Evolutionary conservation across 352 stramenopile species (phyloP).

Genomic region (Globisporangium viniferum): DNA sequence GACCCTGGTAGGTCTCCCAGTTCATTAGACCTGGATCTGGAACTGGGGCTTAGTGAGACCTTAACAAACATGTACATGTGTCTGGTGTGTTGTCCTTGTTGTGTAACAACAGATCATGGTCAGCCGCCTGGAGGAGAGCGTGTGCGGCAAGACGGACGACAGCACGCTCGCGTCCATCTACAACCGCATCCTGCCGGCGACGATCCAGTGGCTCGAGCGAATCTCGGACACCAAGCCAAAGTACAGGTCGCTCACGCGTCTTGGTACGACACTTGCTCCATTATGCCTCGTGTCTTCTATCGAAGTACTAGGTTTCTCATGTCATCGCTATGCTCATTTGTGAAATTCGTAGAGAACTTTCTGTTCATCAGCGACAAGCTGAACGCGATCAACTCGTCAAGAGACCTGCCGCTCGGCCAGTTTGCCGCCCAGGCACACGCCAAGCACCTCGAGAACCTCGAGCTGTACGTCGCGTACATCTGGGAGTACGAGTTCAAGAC

Average conservation of each 20-base stretch:
- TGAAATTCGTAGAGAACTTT: constrained; percentile 52
- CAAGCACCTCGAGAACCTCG: constrained; percentile 40
- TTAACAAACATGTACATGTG: not conserved
- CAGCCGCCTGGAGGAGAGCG: constrained; percentile 55
- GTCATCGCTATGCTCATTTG: not conserved
- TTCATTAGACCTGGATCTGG: not conserved
- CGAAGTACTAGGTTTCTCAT: no score
- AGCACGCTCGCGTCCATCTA: constrained; percentile 62
- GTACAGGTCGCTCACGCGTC: constrained; percentile 53
- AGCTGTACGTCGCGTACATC: constrained; percentile 54
- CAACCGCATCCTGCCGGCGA: constrained; percentile 55
- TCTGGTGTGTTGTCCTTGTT: not conserved
- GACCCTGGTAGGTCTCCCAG: constrained; percentile 36
- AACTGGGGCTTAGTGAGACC: not conserved
- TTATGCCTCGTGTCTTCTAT: no score
- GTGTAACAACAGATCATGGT: constrained; percentile 40
- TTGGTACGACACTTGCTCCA: constrained; percentile 28
- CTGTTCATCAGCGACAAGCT: constrained; percentile 60
- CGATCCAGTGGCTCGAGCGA: constrained; percentile 71
- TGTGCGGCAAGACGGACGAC: constrained; percentile 53
- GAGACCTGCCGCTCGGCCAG: constrained; percentile 45
- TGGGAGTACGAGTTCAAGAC: constrained; percentile 73
- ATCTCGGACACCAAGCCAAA: constrained; percentile 63
- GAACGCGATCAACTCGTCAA: constrained; percentile 36
- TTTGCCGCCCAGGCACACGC: constrained; percentile 43